Base-by-base conservation (phyloP, 1,284 basidiomycete genomes). In the Pyrrhoderma noxium region DNA sequence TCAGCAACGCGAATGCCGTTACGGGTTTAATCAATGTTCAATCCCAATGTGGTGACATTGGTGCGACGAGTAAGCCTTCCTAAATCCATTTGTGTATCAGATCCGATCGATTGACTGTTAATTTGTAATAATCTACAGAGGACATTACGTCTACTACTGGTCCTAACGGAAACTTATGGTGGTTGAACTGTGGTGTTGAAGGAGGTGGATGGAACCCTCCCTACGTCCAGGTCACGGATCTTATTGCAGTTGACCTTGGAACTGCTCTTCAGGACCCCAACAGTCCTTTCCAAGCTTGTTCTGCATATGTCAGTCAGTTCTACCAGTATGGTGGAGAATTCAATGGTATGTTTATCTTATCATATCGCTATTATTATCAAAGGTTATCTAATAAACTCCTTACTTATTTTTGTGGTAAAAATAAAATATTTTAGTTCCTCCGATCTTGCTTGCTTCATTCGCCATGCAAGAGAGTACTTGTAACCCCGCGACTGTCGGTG, bases 381-480 rank as follows among this genome's bases (percentile, higher is more conserved):
- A 19, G 35, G 16, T n/a, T 36, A 4, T 25, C 18, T 22, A 27
- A 34, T 25, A 21, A 25, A 51, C 7, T 41, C 4, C 16, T 44
- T 44, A 13, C 36, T 13, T 14, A 4, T 48, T 23, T 48, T 27
- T 45, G n/a, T n/a, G n/a, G n/a, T n/a, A n/a, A n/a, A n/a, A n/a
- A n/a, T n/a, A n/a, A n/a, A n/a, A n/a, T n/a, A n/a, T n/a, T n/a
- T n/a, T n/a, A 18, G 75, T 80, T 38, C 82, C 83, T 18, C 64
- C 88, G 2, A 87, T 91, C 62, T 69, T 94, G 58, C 66, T 93
- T 41, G 89, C 91, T 3, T 76, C 89, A 0, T 86, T 94, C 57
- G 89, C 90, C 34, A 85, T 94, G 81, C 82, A 86, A 64, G 85
- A 87, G 66, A 81, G 79, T 39, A 70, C 74, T 43, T 94, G 92